Percentiles rank a stretch among this genome's conserved stretches.
phyloP scores from a whole-genome alignment of 805 yeast species.

The Kodamaea leandrae region DNA sequence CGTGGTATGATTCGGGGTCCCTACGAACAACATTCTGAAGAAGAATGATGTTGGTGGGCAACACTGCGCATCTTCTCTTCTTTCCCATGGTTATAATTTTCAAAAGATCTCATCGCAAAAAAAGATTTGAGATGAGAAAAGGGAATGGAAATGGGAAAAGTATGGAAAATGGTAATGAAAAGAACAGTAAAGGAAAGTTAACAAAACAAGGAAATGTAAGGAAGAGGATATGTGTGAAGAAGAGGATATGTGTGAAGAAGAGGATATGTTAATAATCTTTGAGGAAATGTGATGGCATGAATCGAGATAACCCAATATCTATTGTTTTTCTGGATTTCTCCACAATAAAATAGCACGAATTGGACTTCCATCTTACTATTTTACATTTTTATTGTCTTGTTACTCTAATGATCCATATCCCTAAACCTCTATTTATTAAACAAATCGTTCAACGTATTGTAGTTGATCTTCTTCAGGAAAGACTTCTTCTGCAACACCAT shows the following conservation, averaged over 20 bases:
- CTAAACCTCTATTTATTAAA: conserved; percentile 19
- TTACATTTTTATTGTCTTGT: too few relatives aligned
- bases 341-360: background rate
- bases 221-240: background rate
- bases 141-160: too few relatives aligned
- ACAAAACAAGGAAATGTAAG: background rate
- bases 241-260: background rate
- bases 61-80: conserved; percentile 84
- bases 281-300: too few relatives aligned
- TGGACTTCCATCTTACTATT: background rate
- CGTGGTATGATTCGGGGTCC: conserved; percentile 91
- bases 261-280: background rate
- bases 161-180: too few relatives aligned
- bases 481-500: conserved; percentile 72
- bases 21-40: conserved; percentile 89
- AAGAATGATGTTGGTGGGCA: conserved; percentile 89
- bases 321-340: too few relatives aligned
- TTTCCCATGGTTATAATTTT: conserved; percentile 59
- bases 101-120: conserved; percentile 6
- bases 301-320: too few relatives aligned
- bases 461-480: conserved; percentile 87
- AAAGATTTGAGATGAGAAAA: too few relatives aligned
- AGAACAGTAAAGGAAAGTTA: background rate
- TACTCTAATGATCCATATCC: too few relatives aligned
- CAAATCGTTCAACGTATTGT: conserved; percentile 67